Conservation (phyloP, 305 asterid genomes). For the Fraxinus ornus region DNA sequence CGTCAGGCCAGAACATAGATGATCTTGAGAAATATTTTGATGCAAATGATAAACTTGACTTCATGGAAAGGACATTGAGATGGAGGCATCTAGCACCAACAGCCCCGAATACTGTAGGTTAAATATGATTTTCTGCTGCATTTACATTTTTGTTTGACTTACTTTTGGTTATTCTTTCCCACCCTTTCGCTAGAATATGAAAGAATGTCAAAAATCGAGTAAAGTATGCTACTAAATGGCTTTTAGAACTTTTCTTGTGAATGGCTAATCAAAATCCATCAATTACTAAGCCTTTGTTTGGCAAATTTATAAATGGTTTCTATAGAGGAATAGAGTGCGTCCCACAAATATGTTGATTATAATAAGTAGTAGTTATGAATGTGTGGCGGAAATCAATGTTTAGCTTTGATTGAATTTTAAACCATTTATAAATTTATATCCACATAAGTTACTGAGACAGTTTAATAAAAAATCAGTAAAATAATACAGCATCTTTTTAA, state of each 20-base stretch:
- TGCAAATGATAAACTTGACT: slow-evolving; percentile 59
- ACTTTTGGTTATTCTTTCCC: background rate
- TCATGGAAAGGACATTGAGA: slow-evolving; percentile 87
- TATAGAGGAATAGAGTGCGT: background rate
- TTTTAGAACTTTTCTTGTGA: background rate
- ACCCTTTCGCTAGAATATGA: background rate
- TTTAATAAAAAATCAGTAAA: background rate
- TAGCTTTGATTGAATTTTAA: background rate
- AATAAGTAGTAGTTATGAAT: background rate
- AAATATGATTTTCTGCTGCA: slow-evolving; percentile 13
- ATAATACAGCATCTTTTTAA: background rate
- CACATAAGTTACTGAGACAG: background rate
- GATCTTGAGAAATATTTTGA: slow-evolving; percentile 86
- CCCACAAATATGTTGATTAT: background rate
- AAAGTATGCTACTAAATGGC: background rate
- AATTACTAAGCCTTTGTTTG: background rate
- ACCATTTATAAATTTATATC: background rate
- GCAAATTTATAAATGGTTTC: background rate
- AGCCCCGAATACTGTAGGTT: slow-evolving; percentile 94
- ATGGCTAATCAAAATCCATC: background rate
- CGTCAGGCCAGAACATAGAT: slow-evolving; percentile 91
- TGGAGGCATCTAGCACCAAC: slow-evolving; percentile 99
- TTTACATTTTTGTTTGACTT: background rate
- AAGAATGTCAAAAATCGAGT: background rate
- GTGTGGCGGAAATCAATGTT: background rate